phyloP scores from a whole-genome alignment of 2,329 filamentous ascomycete species.

The Aspergillus novoparasiticus region DNA sequence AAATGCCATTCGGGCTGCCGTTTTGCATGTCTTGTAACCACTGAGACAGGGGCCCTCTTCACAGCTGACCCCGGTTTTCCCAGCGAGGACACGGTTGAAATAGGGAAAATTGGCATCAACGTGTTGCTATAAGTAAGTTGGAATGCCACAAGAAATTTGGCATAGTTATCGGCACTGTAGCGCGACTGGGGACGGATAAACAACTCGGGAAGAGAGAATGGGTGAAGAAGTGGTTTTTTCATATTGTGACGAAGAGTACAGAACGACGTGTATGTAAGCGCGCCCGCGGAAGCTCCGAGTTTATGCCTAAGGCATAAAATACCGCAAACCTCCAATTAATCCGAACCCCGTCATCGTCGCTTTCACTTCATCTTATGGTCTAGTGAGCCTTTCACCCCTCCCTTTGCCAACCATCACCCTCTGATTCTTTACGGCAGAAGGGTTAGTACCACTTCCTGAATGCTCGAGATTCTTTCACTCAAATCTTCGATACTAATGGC shows the following conservation, averaged over 20 bases:
- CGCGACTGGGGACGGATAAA: conserved; percentile 42
- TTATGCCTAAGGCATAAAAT: conserved; percentile 21
- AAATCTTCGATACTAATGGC: conserved; percentile 25
- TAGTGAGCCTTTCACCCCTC: conserved; percentile 23
- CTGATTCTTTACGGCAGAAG: conserved; percentile 25
- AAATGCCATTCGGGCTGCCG: conserved; percentile 45
- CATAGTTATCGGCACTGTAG: conserved; percentile 47
- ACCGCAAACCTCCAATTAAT: conserved; percentile 34
- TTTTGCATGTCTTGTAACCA: conserved; percentile 51
- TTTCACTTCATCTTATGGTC: conserved; percentile 25
- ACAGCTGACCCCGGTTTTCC: conserved; percentile 49
- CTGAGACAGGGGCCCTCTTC: conserved; percentile 45
- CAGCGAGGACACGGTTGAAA: conserved; percentile 42
- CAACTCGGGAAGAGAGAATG: conserved; percentile 33
- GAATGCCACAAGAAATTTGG: conserved; percentile 44
- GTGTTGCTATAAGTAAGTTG: conserved; percentile 35
- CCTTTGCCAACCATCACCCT: conserved; percentile 20
- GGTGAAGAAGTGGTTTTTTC: conserved; percentile 47
- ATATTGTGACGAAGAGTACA: conserved; percentile 30
- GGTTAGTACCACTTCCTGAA: conserved; percentile 22
- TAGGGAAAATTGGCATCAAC: conserved; percentile 44
- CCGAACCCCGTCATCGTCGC: conserved; percentile 26
- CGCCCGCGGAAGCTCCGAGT: conserved; percentile 23
- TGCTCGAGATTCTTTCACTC: neutral
- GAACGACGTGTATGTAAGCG: conserved; percentile 36